phyloP scores from a whole-genome alignment of 179 eudicot genomes.

The Actinidia chinensis region DNA sequence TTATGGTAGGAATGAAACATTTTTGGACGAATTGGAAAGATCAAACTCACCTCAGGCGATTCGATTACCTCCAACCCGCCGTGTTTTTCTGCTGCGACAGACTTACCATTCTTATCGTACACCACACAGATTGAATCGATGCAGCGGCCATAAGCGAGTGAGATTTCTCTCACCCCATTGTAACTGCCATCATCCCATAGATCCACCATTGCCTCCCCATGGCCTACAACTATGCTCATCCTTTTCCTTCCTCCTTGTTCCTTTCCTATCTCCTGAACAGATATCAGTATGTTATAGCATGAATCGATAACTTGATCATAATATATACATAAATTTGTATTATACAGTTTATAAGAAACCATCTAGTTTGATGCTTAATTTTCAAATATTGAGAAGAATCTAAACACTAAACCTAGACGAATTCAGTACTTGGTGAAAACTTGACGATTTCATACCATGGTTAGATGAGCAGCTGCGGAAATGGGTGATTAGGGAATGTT shows the following conservation, averaged over 20 bases:
- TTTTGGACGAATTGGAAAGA: neutral
- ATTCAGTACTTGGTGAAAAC: neutral
- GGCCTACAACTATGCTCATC: constrained; percentile 43
- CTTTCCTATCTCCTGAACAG: constrained; percentile 24
- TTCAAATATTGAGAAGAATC: neutral
- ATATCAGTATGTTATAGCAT: too few relatives aligned
- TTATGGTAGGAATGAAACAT: too few relatives aligned
- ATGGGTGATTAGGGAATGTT: neutral
- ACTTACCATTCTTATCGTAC: constrained; percentile 52
- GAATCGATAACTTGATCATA: too few relatives aligned
- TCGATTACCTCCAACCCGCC: constrained; percentile 54
- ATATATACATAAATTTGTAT: too few relatives aligned
- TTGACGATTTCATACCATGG: constrained; percentile 11
- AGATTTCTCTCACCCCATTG: constrained; percentile 52
- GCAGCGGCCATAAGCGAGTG: constrained; percentile 40
- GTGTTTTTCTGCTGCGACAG: constrained; percentile 39
- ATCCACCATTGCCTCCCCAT: constrained; percentile 66
- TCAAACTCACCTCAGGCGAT: constrained; percentile 37
- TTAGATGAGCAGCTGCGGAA: neutral
- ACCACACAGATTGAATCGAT: constrained; percentile 52
- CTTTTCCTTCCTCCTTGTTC: constrained; percentile 26
- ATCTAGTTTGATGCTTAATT: too few relatives aligned
- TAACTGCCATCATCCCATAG: constrained; percentile 59
- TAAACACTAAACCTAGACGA: neutral
- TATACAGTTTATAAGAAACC: too few relatives aligned